phyloP scores from a whole-genome alignment of 2,329 filamentous ascomycete species.

The Alternaria rosae region DNA sequence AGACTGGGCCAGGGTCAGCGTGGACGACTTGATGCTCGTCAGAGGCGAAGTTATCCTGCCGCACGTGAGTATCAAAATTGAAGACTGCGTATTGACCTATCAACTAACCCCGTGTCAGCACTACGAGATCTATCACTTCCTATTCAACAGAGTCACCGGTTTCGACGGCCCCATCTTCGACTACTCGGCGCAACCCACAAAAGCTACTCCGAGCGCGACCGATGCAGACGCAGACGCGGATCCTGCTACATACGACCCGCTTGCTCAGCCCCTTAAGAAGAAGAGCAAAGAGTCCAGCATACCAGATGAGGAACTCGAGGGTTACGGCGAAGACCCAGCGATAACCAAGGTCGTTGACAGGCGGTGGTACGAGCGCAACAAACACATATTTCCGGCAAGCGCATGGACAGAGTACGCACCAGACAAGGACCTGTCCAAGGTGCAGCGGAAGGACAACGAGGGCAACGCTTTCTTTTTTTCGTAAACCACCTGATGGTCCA shows the following conservation, averaged over 20 bases:
- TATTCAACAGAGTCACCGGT: slow-evolving; percentile 83
- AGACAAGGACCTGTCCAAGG: slow-evolving; percentile 80
- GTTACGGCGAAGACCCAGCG: slow-evolving; percentile 76
- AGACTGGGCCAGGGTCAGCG: slow-evolving; percentile 91
- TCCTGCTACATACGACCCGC: slow-evolving; percentile 49
- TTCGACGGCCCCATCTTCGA: slow-evolving; percentile 81
- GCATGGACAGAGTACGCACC: slow-evolving; percentile 96
- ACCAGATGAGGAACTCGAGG: slow-evolving; percentile 68
- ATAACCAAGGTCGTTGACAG: slow-evolving; percentile 94
- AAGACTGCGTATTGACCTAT: neutral
- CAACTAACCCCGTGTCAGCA: slow-evolving; percentile 66
- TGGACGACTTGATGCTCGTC: slow-evolving; percentile 95
- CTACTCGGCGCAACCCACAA: slow-evolving; percentile 65
- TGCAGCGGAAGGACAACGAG: slow-evolving; percentile 80
- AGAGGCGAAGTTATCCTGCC: slow-evolving; percentile 90
- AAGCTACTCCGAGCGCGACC: slow-evolving; percentile 45
- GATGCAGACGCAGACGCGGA: slow-evolving; percentile 29
- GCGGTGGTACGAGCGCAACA: slow-evolving; percentile 96
- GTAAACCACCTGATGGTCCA: slow-evolving; percentile 17
- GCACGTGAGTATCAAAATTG: slow-evolving; percentile 67
- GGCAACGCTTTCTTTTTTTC: slow-evolving; percentile 88
- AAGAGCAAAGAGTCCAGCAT: slow-evolving; percentile 44
- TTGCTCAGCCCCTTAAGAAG: slow-evolving; percentile 48
- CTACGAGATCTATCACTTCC: slow-evolving; percentile 96
- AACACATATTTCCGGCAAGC: slow-evolving; percentile 96